Evolutionary conservation across 2,329 filamentous ascomycete genomes (phyloP).

Genomic region (Cordyceps sp.): DNA sequence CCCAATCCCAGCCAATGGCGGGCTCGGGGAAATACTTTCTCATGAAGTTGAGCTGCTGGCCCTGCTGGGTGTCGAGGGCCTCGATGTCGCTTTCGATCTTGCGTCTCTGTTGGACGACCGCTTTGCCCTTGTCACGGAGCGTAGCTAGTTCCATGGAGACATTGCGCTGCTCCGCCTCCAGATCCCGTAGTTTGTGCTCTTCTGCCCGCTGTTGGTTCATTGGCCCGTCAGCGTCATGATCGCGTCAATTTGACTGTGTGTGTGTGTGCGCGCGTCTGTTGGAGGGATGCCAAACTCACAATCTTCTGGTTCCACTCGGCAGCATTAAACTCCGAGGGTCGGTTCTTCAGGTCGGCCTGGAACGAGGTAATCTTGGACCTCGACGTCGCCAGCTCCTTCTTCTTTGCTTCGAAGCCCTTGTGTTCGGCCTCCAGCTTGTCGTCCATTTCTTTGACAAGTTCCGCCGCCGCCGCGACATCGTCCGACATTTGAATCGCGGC

Average conservation of each 20-base stretch:
- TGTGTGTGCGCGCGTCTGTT: no score
- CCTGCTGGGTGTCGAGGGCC: conserved; percentile 55
- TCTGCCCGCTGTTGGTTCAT: conserved; percentile 33
- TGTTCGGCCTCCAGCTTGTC: conserved; percentile 31
- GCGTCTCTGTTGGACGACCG: conserved; percentile 20
- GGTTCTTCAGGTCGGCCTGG: conserved; percentile 44
- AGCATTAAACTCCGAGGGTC: conserved; percentile 50
- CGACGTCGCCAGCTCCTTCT: conserved; percentile 30
- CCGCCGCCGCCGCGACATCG: conserved; percentile 15
- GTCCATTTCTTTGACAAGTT: conserved; percentile 25
- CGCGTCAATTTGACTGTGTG: fast-evolving
- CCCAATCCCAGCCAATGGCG: conserved; percentile 62
- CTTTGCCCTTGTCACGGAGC: conserved; percentile 22
- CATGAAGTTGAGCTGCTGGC: conserved; percentile 56
- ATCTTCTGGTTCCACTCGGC: conserved; percentile 56
- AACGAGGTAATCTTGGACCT: conserved; percentile 43
- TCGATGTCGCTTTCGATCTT: conserved; percentile 31
- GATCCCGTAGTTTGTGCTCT: conserved; percentile 38
- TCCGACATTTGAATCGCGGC: conserved; percentile 4
- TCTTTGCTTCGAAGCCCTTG: conserved; percentile 30
- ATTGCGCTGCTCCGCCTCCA: conserved; percentile 24
- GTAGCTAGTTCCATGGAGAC: conserved; percentile 21
- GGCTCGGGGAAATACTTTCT: conserved; percentile 44
- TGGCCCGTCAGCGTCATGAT: conserved; percentile 9
- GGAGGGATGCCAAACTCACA: conserved; percentile 30